Conservation (phyloP, 108 stramenopile genomes). For the Nitzschia palea region DNA sequence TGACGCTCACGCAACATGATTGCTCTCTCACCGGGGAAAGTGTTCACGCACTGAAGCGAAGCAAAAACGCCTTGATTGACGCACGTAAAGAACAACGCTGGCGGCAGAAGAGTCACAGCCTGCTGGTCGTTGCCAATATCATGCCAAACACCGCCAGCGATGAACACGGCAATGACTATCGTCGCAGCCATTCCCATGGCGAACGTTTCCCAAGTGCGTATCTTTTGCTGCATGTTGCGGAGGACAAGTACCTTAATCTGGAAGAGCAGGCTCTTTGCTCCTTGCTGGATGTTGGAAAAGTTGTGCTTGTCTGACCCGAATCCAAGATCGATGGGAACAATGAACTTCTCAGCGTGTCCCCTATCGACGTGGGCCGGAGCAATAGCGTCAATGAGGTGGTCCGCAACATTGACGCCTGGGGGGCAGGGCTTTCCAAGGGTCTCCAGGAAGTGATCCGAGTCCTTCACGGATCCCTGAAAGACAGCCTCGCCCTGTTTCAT, state of each 20-base stretch:
- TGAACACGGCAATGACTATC: constrained; percentile 8
- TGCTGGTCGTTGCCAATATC: constrained; percentile 17
- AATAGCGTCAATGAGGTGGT: constrained; percentile 45
- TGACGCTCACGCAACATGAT: constrained; percentile 14
- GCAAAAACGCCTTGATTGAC: constrained; percentile 13
- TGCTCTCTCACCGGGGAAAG: constrained; percentile 12
- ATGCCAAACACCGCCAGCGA: constrained; percentile 4
- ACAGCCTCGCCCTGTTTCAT: constrained; percentile 48
- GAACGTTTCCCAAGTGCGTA: constrained; percentile 10
- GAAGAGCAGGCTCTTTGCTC: constrained; percentile 10
- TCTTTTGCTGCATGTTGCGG: constrained; percentile 17
- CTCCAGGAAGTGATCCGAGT: constrained; percentile 18
- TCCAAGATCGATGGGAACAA: constrained; percentile 13
- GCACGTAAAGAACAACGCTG: constrained; percentile 16
- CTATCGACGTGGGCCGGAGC: background rate
- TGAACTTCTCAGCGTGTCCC: constrained; percentile 6
- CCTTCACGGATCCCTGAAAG: constrained; percentile 40
- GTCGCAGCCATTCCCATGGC: constrained; percentile 3
- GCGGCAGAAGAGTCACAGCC: constrained; percentile 3
- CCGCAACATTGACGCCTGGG: constrained; percentile 59
- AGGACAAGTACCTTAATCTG: constrained; percentile 10
- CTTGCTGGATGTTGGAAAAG: background rate
- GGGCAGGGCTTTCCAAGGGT: constrained; percentile 55
- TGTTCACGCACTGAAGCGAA: constrained; percentile 12
- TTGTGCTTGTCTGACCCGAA: constrained; percentile 2